Percentiles rank a stretch among this genome's conserved stretches.
Conservation (phyloP, 352 stramenopile genomes). For the Blastocystis sp. region DNA sequence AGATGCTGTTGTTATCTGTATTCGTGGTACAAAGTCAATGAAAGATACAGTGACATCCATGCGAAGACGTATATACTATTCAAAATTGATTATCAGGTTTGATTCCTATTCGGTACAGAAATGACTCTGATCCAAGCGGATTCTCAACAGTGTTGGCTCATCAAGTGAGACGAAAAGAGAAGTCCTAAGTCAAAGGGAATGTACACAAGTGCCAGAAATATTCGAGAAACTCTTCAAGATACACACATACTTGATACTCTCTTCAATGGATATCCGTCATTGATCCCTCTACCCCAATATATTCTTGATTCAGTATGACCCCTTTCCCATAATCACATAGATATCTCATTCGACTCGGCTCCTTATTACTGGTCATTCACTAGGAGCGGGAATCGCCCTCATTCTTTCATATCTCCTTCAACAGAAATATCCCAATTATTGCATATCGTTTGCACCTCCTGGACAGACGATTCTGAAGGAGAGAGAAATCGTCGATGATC, state of each 20-base stretch:
- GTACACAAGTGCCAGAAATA: background rate
- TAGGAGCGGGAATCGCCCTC: background rate
- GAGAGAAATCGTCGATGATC: background rate
- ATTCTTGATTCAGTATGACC: background rate
- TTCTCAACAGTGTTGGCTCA: background rate
- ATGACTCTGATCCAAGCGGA: background rate
- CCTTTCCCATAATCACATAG: background rate
- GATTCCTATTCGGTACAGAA: background rate
- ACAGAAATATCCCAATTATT: background rate
- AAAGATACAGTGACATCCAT: background rate
- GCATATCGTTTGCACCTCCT: conserved; percentile 12
- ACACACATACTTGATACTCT: background rate
- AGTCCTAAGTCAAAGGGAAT: background rate
- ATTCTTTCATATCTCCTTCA: conserved; percentile 27
- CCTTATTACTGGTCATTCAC: conserved; percentile 25
- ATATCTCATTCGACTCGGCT: background rate
- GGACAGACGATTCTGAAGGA: background rate
- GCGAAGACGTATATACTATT: background rate
- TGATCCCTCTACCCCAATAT: background rate
- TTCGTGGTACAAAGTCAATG: background rate
- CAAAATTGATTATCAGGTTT: background rate
- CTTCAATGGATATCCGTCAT: background rate
- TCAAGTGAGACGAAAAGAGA: background rate
- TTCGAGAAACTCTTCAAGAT: background rate
- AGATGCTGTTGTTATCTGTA: background rate